These are phyloP conservation scores for Ambrosia hybrid DNA, from an alignment of 140 eudicot genomes.

Conservation along the genomic window DNA sequence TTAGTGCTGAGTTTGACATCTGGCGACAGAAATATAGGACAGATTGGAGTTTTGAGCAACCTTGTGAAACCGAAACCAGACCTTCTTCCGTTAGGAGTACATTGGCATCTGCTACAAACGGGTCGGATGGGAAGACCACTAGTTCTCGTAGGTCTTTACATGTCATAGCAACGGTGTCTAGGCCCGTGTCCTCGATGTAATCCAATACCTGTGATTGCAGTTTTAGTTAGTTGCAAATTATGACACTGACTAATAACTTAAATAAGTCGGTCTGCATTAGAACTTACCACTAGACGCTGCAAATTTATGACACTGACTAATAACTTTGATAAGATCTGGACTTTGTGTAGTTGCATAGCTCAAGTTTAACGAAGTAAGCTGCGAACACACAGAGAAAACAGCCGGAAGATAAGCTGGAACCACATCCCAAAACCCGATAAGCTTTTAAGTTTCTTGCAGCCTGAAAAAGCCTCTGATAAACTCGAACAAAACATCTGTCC, in stretches of 20 bases:
- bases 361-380: no score
- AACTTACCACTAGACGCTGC: constrained; percentile 91
- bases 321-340: constrained; percentile 71
- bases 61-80: constrained; percentile 82
- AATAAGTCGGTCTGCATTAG: not conserved
- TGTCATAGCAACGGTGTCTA: constrained; percentile 55
- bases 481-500: constrained; percentile 57
- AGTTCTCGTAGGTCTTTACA: constrained; percentile 83
- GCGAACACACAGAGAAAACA: constrained; percentile 61
- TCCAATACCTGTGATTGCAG: constrained; percentile 71
- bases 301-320: constrained; percentile 72
- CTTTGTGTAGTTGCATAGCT: constrained; percentile 70
- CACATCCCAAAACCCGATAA: constrained; percentile 96
- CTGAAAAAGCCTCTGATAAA: constrained; percentile 59
- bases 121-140: constrained; percentile 93
- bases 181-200: constrained; percentile 89
- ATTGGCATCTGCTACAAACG: constrained; percentile 70
- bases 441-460: constrained; percentile 69
- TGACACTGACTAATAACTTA: not conserved
- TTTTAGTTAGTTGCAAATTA: constrained; percentile 14
- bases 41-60: constrained; percentile 90
- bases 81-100: constrained; percentile 83
- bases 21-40: constrained; percentile 94
- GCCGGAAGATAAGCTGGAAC: constrained; percentile 89
- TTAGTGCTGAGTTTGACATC: constrained; percentile 77